These are phyloP conservation scores for Phallus indusiatus DNA, from an alignment of 768 basidiomycete species.

Conservation along the genomic window DNA sequence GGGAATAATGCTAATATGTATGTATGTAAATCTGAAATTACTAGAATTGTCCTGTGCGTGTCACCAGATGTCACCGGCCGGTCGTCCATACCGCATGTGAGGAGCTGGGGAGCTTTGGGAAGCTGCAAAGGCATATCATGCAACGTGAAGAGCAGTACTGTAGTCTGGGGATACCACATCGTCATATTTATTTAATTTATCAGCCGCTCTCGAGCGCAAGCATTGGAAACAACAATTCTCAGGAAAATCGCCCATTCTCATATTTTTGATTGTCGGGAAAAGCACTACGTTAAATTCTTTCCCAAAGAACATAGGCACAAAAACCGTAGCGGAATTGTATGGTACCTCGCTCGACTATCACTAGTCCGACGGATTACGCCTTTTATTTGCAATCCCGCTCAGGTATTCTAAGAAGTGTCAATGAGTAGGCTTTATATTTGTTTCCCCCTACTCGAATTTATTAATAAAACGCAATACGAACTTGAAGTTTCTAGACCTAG, in stretches of 20 bases:
- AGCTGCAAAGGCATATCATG: slow-evolving; percentile 31
- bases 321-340: slow-evolving; percentile 41
- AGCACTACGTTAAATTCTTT: slow-evolving; percentile 49
- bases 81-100: no score
- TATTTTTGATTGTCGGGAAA: slow-evolving; percentile 56
- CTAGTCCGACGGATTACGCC: slow-evolving; percentile 36
- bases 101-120: slow-evolving; percentile 35
- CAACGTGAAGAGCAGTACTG: not conserved
- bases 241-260: slow-evolving; percentile 28
- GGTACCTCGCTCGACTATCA: slow-evolving; percentile 37
- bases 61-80: no score
- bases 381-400: slow-evolving; percentile 51
- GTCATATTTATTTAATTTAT: not conserved
- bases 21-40: no score
- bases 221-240: slow-evolving; percentile 12
- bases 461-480: slow-evolving; percentile 5
- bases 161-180: not conserved
- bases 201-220: slow-evolving; percentile 23
- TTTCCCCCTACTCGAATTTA: not conserved
- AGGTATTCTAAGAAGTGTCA: slow-evolving; percentile 40
- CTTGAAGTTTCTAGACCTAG: slow-evolving; percentile 46
- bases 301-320: slow-evolving; percentile 19
- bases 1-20: no score
- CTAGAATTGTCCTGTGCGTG: no score
- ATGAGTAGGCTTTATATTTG: slow-evolving; percentile 8